Conservation (phyloP, 2,329 filamentous ascomycete genomes). For the Talaromyces pinophilus region DNA sequence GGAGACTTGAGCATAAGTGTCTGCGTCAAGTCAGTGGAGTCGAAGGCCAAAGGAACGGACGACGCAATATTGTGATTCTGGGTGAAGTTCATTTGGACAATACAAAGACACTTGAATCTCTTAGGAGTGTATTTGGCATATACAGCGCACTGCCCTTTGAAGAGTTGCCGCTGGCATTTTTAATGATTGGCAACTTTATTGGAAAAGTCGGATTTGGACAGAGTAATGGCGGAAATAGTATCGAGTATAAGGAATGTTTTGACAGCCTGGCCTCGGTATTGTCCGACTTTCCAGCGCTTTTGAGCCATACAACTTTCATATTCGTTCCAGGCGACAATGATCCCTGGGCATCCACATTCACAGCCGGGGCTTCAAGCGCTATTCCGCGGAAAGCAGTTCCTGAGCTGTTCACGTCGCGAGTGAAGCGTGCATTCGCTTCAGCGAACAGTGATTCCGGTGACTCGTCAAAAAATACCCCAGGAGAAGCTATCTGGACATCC, state of each 20-base stretch:
- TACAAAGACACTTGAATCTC: slow-evolving; percentile 75
- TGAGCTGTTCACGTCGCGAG: slow-evolving; percentile 83
- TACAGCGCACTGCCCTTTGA: slow-evolving; percentile 69
- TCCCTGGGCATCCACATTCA: slow-evolving; percentile 88
- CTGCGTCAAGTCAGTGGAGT: slow-evolving; percentile 44
- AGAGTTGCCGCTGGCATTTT: slow-evolving; percentile 72
- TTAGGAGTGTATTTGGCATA: slow-evolving; percentile 73
- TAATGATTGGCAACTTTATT: slow-evolving; percentile 83
- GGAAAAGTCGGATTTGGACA: slow-evolving; percentile 61
- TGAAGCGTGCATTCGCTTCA: slow-evolving; percentile 75
- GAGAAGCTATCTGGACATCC: slow-evolving; percentile 81
- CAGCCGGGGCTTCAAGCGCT: slow-evolving; percentile 49
- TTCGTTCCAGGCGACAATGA: slow-evolving; percentile 97
- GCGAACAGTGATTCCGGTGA: slow-evolving; percentile 70
- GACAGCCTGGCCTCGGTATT: slow-evolving; percentile 81
- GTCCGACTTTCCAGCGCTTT: slow-evolving; percentile 77
- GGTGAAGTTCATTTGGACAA: slow-evolving; percentile 86
- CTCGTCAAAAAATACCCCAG: slow-evolving; percentile 55
- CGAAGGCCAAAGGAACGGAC: slow-evolving; percentile 35
- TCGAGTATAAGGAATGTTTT: slow-evolving; percentile 97
- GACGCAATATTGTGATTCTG: slow-evolving; percentile 68
- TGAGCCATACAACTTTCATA: slow-evolving; percentile 78
- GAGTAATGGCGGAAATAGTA: slow-evolving; percentile 73
- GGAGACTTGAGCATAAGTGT: slow-evolving; percentile 71
- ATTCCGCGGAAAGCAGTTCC: slow-evolving; percentile 63